Evolutionary conservation across 176 grass and related monocot species (phyloP), one percentile per base, ranked within the genome.

Genomic region (Raddia guianensis): DNA sequence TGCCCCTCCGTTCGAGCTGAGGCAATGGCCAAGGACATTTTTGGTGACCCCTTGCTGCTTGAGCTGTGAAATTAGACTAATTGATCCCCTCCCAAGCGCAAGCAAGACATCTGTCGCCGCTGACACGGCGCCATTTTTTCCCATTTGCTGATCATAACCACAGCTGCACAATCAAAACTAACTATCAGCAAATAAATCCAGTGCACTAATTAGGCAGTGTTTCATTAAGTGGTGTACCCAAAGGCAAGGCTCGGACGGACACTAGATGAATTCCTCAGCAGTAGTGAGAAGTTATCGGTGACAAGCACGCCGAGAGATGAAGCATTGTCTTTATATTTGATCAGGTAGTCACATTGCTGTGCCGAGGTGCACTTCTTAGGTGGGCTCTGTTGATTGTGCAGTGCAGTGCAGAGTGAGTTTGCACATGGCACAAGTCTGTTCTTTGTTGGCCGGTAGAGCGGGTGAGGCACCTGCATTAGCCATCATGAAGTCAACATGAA

Each of bases 11-110:
- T 66, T 85, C 6, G 54, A 50, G 45, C 81, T 70, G 56, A 93
- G 65, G 64, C 88, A 97, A 37, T 93, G 94, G 8, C 70, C 81
- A 35, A 97, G 20, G 11, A 91, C 74, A 21, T 93, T 79, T 43
- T 80, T 88, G 32, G 13, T 74, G 63, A 93, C 8, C 15, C 61
- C 56, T 5, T 66, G 52, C 8, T 64, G 37, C 67, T 88, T 93
- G 20, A 97, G 54, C 76, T 93, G 91, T 15, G 83, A 83, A 37
- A 87, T 20, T 14, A 93, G 49, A 15, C 58, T 75, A 1, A 76
- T 21, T 44, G 40, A 73, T 2, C 91, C 84, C 2, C 45, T 84
- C 40, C 88, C 88, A 18, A 97, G 88, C 50, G 81, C 88, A 64
- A 97, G 85, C 7, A 97, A 1, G 62, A 88, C 88, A 2, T 93